A percentile compares a stretch with the other conserved stretches of the same genome.
Conservation (phyloP, 768 basidiomycete species). For the Phaffia tasmanica region DNA sequence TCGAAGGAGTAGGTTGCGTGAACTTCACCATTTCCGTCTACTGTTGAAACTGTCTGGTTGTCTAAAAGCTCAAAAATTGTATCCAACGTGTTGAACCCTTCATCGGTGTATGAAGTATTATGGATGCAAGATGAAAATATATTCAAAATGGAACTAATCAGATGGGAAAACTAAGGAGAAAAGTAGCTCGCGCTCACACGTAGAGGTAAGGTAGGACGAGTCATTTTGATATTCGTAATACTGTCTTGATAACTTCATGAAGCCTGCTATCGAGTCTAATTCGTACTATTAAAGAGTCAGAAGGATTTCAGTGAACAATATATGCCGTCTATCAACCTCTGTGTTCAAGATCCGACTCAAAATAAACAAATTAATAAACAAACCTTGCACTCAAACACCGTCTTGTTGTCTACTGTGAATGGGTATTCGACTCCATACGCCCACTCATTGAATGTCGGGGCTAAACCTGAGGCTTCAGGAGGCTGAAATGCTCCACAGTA, state of each 20-base stretch:
- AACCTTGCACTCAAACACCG: constrained; percentile 75
- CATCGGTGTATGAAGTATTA: neutral
- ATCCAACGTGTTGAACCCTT: constrained; percentile 5
- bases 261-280: constrained; percentile 65
- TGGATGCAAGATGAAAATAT: too few species aligned
- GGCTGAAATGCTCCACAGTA: constrained; percentile 77
- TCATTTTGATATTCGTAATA: constrained; percentile 66
- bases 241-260: constrained; percentile 62
- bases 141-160: neutral
- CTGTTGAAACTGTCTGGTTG: constrained; percentile 10
- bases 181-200: constrained; percentile 44
- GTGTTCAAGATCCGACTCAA: too few species aligned
- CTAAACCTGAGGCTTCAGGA: constrained; percentile 59
- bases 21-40: neutral
- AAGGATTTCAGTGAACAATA: too few species aligned
- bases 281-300: constrained; percentile 48
- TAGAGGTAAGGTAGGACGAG: constrained; percentile 55
- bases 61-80: constrained; percentile 10
- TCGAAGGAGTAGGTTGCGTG: constrained; percentile 8
- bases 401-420: constrained; percentile 57
- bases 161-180: neutral
- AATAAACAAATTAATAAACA: constrained; percentile 11
- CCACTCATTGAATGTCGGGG: constrained; percentile 55
- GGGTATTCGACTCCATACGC: constrained; percentile 60
- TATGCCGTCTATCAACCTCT: too few species aligned